Conservation (phyloP, 768 basidiomycete species). For the Collybiopsis confluens region DNA sequence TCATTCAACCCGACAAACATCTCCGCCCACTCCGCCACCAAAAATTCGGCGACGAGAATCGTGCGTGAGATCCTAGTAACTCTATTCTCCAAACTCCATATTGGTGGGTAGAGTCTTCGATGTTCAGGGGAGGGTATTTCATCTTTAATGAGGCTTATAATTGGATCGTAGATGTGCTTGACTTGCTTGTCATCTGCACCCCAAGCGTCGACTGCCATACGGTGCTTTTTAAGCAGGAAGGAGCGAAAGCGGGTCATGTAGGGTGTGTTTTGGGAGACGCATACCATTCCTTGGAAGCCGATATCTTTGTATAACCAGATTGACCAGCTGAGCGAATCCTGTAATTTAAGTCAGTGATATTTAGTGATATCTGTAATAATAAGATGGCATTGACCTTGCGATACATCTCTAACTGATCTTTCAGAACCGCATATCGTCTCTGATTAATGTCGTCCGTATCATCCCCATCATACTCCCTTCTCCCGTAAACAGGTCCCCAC, state of each 20-base stretch:
- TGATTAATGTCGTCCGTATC: constrained; percentile 48
- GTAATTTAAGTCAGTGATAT: too few species aligned
- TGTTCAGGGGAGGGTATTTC: constrained; percentile 37
- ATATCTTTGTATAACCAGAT: constrained; percentile 67
- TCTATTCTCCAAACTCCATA: constrained; percentile 38
- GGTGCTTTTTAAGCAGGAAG: constrained; percentile 53
- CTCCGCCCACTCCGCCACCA: constrained; percentile 48
- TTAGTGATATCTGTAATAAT: neutral
- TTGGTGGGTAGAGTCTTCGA: constrained; percentile 40
- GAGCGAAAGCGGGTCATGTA: constrained; percentile 48
- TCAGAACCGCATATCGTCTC: constrained; percentile 40
- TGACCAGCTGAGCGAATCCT: constrained; percentile 51
- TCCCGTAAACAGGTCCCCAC: constrained; percentile 60
- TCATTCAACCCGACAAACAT: constrained; percentile 39
- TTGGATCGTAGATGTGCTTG: constrained; percentile 40
- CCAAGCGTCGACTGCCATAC: constrained; percentile 55
- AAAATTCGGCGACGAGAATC: constrained; percentile 48
- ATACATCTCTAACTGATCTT: constrained; percentile 53
- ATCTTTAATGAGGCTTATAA: constrained; percentile 41
- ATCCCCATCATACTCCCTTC: constrained; percentile 32
- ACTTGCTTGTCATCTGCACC: constrained; percentile 43
- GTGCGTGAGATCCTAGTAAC: constrained; percentile 41
- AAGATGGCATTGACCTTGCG: constrained; percentile 26
- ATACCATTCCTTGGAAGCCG: constrained; percentile 57
- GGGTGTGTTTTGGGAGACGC: constrained; percentile 45